Conservation (phyloP, 345 rosid genomes). For the Citrus cavaleriei region DNA sequence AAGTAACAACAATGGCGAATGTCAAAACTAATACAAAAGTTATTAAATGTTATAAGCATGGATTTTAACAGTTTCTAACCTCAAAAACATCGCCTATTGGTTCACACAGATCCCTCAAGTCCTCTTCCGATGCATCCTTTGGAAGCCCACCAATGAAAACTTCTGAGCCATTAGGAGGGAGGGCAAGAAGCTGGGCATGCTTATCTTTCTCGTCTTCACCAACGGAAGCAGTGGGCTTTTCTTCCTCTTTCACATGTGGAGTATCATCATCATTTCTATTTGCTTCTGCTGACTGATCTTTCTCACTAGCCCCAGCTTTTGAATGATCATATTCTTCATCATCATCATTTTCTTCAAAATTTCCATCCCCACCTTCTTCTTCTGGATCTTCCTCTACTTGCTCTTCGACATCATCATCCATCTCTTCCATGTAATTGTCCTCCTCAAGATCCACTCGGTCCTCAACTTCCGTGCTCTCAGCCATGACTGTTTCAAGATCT, state of each 20-base stretch:
- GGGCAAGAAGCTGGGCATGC: slow-evolving; percentile 74
- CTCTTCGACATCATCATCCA: slow-evolving; percentile 83
- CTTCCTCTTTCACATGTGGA: slow-evolving; percentile 54
- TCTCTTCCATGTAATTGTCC: slow-evolving; percentile 92
- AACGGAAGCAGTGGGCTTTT: slow-evolving; percentile 43
- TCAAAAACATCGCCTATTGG: slow-evolving; percentile 78
- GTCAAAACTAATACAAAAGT: not conserved
- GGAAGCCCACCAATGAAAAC: slow-evolving; percentile 99
- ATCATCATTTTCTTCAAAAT: slow-evolving; percentile 50
- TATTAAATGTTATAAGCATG: slow-evolving; percentile 6
- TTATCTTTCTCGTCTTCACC: slow-evolving; percentile 69
- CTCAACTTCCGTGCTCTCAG: slow-evolving; percentile 74
- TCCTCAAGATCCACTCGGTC: slow-evolving; percentile 96
- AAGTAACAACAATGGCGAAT: not conserved
- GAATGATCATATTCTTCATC: slow-evolving; percentile 50
- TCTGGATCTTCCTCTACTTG: slow-evolving; percentile 65
- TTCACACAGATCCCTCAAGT: slow-evolving; percentile 84
- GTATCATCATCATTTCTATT: slow-evolving; percentile 34
- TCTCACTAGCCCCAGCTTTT: slow-evolving; percentile 37
- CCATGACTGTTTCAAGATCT: slow-evolving; percentile 49
- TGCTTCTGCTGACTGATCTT: slow-evolving; percentile 47
- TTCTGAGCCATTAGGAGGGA: slow-evolving; percentile 98
- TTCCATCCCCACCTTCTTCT: slow-evolving; percentile 44
- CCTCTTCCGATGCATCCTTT: slow-evolving; percentile 79
- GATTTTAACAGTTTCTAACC: slow-evolving; percentile 37